Conservation (phyloP, 768 basidiomycete species). For the Calvatia gigantea region DNA sequence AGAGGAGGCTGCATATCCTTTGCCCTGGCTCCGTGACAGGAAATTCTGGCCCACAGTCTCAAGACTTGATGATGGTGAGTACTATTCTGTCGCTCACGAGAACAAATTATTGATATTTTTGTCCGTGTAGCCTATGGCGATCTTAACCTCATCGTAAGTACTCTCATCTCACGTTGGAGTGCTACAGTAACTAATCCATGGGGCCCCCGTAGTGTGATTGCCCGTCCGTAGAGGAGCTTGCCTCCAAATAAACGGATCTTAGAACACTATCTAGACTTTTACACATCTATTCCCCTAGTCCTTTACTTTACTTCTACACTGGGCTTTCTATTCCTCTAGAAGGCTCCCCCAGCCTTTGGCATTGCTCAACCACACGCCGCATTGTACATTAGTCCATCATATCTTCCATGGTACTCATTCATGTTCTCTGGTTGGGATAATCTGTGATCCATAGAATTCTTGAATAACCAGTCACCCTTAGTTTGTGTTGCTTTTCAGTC, state of each 20-base stretch:
- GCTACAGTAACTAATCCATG: slow-evolving; percentile 13
- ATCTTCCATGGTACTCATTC: not conserved
- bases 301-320: slow-evolving; percentile 19
- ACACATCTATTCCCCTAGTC: slow-evolving; percentile 13
- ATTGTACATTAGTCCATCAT: slow-evolving; percentile 1
- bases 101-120: slow-evolving; percentile 2
- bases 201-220: slow-evolving; percentile 73
- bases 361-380: slow-evolving; percentile 68
- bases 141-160: slow-evolving; percentile 79
- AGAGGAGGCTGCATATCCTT: slow-evolving; percentile 86
- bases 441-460: slow-evolving; percentile 18
- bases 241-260: slow-evolving; percentile 23
- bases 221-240: slow-evolving; percentile 78
- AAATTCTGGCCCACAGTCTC: slow-evolving; percentile 98
- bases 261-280: slow-evolving; percentile 13
- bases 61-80: slow-evolving; percentile 87
- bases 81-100: not conserved
- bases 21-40: slow-evolving; percentile 75
- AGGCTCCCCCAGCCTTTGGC: slow-evolving; percentile 37
- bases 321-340: slow-evolving; percentile 53
- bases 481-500: not conserved
- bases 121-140: slow-evolving; percentile 78
- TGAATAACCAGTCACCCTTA: slow-evolving; percentile 19
- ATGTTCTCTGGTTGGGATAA: not conserved
- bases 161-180: not conserved